Evolutionary conservation across 2,329 filamentous ascomycete genomes (phyloP).

Genomic region (Herpotrichia juniperi): DNA sequence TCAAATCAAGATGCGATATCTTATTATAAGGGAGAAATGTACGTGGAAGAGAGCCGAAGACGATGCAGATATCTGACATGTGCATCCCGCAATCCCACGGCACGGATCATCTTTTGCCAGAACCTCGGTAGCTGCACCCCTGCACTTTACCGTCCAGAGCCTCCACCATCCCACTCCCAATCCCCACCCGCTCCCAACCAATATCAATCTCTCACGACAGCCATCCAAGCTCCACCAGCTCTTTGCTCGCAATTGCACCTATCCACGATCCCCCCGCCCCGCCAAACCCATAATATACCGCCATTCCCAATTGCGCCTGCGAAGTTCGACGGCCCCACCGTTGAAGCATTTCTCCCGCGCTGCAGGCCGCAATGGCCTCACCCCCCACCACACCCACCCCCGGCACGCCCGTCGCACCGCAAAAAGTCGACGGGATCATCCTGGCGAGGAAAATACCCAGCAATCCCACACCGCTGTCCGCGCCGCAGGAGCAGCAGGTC

Average conservation of each 20-base stretch:
- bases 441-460: conserved; percentile 21
- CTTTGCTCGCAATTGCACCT: not conserved
- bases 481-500: conserved; percentile 71
- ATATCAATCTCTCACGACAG: conserved; percentile 13
- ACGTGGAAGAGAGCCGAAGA: not conserved
- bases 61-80: not conserved
- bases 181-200: conserved; percentile 9
- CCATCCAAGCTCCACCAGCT: conserved; percentile 16
- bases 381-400: conserved; percentile 4
- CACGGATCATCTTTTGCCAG: not conserved
- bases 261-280: not conserved
- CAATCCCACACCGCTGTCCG: conserved; percentile 72
- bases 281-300: not conserved
- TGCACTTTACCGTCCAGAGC: not conserved
- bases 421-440: not conserved
- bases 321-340: no score
- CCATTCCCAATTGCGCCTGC: not conserved
- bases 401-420: conserved; percentile 17
- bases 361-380: conserved; percentile 11
- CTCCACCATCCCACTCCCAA: conserved; percentile 6
- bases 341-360: no score
- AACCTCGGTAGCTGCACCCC: conserved; percentile 2
- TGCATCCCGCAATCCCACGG: not conserved
- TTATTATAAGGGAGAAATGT: not conserved
- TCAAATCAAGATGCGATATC: not conserved